Evolutionary conservation across 2,329 filamentous ascomycete genomes (phyloP), one percentile per base, ranked within the genome.

Genomic region (Xylaria sp.): DNA sequence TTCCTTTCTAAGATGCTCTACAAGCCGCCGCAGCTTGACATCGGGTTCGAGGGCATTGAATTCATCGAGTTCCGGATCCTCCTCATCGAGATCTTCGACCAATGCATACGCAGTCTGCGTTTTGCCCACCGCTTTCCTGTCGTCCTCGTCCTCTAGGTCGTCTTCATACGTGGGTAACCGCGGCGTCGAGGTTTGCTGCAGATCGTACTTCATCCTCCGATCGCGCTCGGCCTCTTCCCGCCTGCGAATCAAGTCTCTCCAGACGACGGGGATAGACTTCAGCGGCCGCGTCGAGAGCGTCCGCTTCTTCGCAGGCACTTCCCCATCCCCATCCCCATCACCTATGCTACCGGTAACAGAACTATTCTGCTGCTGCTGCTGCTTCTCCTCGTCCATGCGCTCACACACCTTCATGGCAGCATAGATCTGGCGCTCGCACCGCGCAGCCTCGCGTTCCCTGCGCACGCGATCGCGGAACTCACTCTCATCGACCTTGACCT

Each of bases 361-460:
- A 63, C 63, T 25, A 9, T 72, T 61, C 9, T 53, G 70, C 7
- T 51, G 70, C 27, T 72, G 61, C 9, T 53, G 70, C 7, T 51
- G 70, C 27, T 75, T 73, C 71, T 89, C 88, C 6, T 86, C 85
- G 67, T 92, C 89, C 79, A 98, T 86, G 59, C 89, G 82, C 81
- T 97, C 93, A 2, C 92, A 89, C 10, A 96, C 89, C 73, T 91
- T 92, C 84, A 97, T 94, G 25, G 93, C 95, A 1, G 88, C 92
- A 69, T 86, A 85, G 25, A 95, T 83, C 77, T 92, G 87, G 29
- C 86, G 87, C 78, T 97, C 93, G 3, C 86, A 76, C 72, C 90
- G 85, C 68, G 85, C 87, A 61, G 87, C 85, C 79, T 95, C 91
- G 60, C 89, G 84, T 78, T 95, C 92, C 74, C 82, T 84, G 66